phyloP scores from a whole-genome alignment of 2,329 filamentous ascomycete species.

The Proliferodiscus dingleyae region DNA sequence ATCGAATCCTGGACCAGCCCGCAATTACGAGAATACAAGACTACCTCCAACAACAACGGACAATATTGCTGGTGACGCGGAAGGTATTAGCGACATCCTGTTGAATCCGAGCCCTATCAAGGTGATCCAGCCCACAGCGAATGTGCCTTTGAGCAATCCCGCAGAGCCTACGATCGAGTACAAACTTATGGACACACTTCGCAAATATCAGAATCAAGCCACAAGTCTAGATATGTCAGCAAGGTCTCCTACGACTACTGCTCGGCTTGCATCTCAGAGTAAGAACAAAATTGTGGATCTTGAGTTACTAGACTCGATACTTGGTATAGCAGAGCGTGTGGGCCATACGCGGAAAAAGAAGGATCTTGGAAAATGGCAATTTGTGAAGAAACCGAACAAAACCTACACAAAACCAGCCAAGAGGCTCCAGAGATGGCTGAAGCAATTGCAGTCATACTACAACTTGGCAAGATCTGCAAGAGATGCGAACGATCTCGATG shows the following conservation, averaged over 20 bases:
- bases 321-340: constrained; percentile 3
- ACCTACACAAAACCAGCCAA: background rate
- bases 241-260: too few relatives aligned
- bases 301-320: constrained; percentile 4
- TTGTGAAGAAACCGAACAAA: background rate
- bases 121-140: background rate
- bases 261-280: background rate
- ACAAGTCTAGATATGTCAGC: too few relatives aligned
- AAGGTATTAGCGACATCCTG: constrained; percentile 5
- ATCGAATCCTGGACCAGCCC: background rate
- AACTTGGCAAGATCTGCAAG: background rate
- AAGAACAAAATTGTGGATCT: background rate
- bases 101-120: constrained; percentile 14
- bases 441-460: background rate
- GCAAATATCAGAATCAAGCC: background rate
- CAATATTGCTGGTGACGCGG: background rate
- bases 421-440: background rate
- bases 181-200: background rate
- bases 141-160: background rate
- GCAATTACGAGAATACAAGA: too few relatives aligned
- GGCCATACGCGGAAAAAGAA: constrained; percentile 1
- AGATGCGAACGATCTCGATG: background rate
- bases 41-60: too few relatives aligned
- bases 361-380: background rate
- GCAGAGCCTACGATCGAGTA: background rate